phyloP scores from a whole-genome alignment of 441 rosid genomes.

The Corymbia calophylla region DNA sequence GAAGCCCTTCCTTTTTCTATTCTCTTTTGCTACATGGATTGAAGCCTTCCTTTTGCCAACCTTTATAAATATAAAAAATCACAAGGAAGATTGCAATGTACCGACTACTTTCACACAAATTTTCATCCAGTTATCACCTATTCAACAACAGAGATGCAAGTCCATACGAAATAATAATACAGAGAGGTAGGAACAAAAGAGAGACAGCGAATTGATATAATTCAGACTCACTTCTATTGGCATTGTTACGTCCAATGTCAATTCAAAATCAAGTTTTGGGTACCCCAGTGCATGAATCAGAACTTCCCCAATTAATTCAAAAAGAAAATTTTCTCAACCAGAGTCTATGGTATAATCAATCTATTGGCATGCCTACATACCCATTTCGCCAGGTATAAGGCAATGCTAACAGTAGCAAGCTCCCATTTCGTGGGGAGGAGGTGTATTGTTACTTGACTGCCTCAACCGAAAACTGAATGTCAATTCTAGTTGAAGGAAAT shows the following conservation, averaged over 20 bases:
- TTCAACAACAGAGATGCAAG: not conserved
- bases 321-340: not conserved
- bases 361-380: not conserved
- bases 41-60: constrained; percentile 18
- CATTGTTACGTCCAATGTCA: not conserved
- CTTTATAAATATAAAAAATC: not conserved
- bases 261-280: not conserved
- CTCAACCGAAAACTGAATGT: not conserved
- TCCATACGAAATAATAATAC: not conserved
- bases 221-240: not conserved
- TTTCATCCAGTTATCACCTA: not conserved
- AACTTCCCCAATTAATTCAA: not conserved
- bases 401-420: not conserved
- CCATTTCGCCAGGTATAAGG: not conserved
- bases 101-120: not conserved
- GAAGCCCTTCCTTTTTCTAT: constrained; percentile 2
- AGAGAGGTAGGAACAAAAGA: not conserved
- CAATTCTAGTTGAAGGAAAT: not conserved
- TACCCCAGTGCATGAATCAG: not conserved
- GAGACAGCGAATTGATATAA: not conserved
- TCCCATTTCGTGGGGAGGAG: not conserved
- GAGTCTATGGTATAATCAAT: not conserved
- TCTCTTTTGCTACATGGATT: not conserved
- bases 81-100: not conserved
- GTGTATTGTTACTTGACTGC: not conserved